Percentiles rank a stretch among this genome's conserved stretches.
These are phyloP conservation scores for Solanum tarapatanum DNA, from an alignment of 257 asterid genomes.

Conservation along the genomic window DNA sequence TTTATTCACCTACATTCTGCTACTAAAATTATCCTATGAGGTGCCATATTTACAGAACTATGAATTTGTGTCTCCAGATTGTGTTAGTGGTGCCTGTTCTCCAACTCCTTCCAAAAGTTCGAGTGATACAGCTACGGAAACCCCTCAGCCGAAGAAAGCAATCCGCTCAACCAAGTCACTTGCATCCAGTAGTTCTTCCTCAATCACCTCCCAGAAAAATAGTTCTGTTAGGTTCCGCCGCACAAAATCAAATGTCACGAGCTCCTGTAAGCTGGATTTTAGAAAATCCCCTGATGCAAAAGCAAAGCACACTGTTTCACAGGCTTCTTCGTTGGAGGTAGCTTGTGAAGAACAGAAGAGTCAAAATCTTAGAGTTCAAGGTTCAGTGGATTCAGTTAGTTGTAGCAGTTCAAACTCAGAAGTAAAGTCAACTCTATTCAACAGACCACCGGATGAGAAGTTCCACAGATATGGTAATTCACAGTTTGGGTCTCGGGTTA, in stretches of 20 bases:
- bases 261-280: slow-evolving; percentile 14
- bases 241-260: slow-evolving; percentile 21
- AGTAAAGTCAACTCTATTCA: slow-evolving; percentile 5
- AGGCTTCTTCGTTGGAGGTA: neutral
- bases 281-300: slow-evolving; percentile 11
- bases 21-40: neutral
- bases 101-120: slow-evolving; percentile 14
- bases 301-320: slow-evolving; percentile 1
- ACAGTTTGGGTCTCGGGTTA: slow-evolving; percentile 32
- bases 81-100: slow-evolving; percentile 23
- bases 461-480: neutral
- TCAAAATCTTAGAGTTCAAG: neutral
- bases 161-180: slow-evolving; percentile 16
- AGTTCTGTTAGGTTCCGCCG: slow-evolving; percentile 12
- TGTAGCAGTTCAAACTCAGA: slow-evolving; percentile 2
- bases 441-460: slow-evolving; percentile 1
- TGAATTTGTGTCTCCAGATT: slow-evolving; percentile 24
- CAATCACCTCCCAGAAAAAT: slow-evolving; percentile 30
- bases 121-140: slow-evolving; percentile 9
- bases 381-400: slow-evolving; percentile 2
- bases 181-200: slow-evolving; percentile 14
- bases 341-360: slow-evolving; percentile 1
- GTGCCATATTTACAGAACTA: neutral
- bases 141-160: slow-evolving; percentile 29
- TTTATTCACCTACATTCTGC: neutral